These are phyloP conservation scores for Herpetospermum pedunculosum DNA, from an alignment of 306 rosid genomes.

Conservation along the genomic window DNA sequence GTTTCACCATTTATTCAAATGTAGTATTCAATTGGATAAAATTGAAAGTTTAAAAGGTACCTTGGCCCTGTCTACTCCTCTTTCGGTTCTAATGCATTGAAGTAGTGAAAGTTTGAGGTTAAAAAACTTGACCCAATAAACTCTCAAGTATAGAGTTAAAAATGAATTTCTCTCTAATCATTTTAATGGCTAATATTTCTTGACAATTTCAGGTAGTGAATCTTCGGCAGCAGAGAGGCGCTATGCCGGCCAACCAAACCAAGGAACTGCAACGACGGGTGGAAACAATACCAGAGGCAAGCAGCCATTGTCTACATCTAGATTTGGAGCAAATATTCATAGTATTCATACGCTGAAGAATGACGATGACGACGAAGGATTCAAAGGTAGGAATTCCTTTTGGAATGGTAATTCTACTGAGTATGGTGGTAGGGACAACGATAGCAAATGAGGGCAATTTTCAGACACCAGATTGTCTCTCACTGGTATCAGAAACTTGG, in stretches of 20 bases:
- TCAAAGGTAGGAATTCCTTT: conserved; percentile 31
- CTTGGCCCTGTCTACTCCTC: neutral
- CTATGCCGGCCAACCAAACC: neutral
- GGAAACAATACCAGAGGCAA: conserved; percentile 13
- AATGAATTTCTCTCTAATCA: neutral
- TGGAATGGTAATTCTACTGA: conserved; percentile 62
- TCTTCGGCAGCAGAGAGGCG: conserved; percentile 10
- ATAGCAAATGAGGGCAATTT: conserved; percentile 18
- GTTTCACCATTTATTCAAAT: neutral
- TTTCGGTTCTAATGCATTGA: neutral
- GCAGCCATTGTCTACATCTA: conserved; percentile 14
- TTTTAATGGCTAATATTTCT: neutral
- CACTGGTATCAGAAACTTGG: neutral
- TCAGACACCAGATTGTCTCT: neutral
- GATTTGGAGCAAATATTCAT: conserved; percentile 42
- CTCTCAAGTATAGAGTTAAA: neutral
- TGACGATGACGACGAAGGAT: conserved; percentile 38
- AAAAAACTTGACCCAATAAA: no score
- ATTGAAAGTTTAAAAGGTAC: neutral
- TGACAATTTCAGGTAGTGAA: conserved; percentile 16
- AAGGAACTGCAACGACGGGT: conserved; percentile 8
- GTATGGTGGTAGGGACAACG: conserved; percentile 37
- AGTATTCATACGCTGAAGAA: conserved; percentile 38
- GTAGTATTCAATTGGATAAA: neutral
- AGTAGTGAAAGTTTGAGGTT: no score